Evolutionary conservation across 768 basidiomycete species (phyloP).

Genomic region (Pholiota conissans): DNA sequence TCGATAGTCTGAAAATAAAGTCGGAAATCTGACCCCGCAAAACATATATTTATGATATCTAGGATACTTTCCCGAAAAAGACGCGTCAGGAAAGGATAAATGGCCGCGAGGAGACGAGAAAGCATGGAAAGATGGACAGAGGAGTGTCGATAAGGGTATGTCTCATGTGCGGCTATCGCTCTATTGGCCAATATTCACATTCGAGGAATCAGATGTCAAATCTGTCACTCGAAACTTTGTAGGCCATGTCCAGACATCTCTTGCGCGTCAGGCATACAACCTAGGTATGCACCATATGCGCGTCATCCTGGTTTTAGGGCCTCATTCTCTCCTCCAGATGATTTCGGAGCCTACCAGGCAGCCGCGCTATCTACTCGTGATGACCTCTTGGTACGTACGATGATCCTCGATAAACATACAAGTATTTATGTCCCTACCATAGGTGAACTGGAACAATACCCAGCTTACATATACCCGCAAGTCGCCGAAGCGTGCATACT

Average conservation of each 20-base stretch:
- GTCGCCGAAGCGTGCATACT: slow-evolving; percentile 88
- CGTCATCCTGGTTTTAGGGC: background rate
- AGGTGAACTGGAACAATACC: slow-evolving; percentile 88
- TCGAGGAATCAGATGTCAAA: slow-evolving; percentile 43
- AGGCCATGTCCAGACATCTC: slow-evolving; percentile 82
- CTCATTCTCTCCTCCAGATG: slow-evolving; percentile 39
- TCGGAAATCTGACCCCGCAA: background rate
- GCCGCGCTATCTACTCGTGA: slow-evolving; percentile 87
- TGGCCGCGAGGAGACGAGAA: slow-evolving; percentile 84
- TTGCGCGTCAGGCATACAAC: slow-evolving; percentile 91
- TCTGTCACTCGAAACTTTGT: slow-evolving; percentile 75
- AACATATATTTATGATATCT: background rate
- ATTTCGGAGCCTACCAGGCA: slow-evolving; percentile 90
- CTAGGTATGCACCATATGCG: slow-evolving; percentile 44
- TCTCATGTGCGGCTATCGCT: background rate
- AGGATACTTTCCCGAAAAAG: slow-evolving; percentile 82
- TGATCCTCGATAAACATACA: background rate
- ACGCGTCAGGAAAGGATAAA: slow-evolving; percentile 75
- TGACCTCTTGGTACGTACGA: slow-evolving; percentile 67
- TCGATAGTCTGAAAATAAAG: background rate
- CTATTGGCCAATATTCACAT: background rate
- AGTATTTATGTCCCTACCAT: slow-evolving; percentile 7
- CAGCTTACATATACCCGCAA: slow-evolving; percentile 78
- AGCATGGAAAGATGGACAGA: slow-evolving; percentile 66
- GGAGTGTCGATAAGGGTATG: slow-evolving; percentile 57